Evolutionary conservation across 106 monocot species (phyloP), one percentile per base, ranked within the genome.

Genomic region (Allium sativum): DNA sequence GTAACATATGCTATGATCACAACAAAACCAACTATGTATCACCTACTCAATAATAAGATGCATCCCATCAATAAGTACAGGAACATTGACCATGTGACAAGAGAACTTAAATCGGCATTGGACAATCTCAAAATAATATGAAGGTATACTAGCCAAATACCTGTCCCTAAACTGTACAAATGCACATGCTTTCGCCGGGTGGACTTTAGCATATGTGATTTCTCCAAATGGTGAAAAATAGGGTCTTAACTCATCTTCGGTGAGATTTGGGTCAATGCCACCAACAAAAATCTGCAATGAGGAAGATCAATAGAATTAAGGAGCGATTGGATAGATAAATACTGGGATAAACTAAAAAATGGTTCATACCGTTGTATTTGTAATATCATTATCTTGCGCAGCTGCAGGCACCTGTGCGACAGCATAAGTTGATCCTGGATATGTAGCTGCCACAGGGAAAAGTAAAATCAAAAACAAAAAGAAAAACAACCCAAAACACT

Each of bases 221-320:
- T 96, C 95, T 12, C 95, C 95, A 81, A 87, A 84, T 52, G 87
- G 95, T 8, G 79, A 61, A 76, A 83, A 96, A 18, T 87, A 80
- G 58, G 87, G 83, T 74, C 54, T 87, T 18, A 96, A 65, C 64
- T 90, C 95, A 52, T 96, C 95, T 59, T 96, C 95, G 31, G 81
- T 73, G 44, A 91, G 65, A 80, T 96, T 96, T 22, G 87, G 90
- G 58, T 96, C 95, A 73, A 96, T 72, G 51, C 84, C 81, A 55
- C 90, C 95, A 69, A 96, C 79, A 84, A 84, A 90, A 73, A 96
- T 87, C 95, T 96, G 84, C 62, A 87, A 66, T n/a, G 7, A 68
- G 42, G 52, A 51, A 48, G 10, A 64, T 12, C 48, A n/a, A 40
- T 61, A 43, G 51, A 42, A 21, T 40, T 54, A 45, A 50, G 11